Evolutionary conservation across 2,329 filamentous ascomycete genomes (phyloP).

Genomic region (Penicillium sp.): DNA sequence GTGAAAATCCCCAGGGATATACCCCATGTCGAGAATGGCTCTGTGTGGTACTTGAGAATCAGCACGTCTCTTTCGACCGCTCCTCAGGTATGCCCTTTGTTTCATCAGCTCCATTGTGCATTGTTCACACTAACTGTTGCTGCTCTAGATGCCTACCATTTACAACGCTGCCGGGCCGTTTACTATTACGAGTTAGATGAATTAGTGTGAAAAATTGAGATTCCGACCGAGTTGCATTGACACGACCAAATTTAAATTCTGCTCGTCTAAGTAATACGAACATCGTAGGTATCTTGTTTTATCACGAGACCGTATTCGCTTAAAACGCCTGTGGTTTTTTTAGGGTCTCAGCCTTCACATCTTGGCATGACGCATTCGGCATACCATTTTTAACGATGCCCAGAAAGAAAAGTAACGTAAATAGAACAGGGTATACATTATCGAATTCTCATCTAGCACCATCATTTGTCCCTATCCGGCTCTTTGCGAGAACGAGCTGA

Average conservation of each 20-base stretch:
- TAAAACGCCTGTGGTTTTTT: not conserved
- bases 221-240: not conserved
- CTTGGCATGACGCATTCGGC: not conserved
- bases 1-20: slow-evolving; percentile 27
- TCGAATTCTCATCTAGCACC: not conserved
- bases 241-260: not conserved
- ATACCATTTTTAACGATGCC: not conserved
- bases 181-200: slow-evolving; percentile 18
- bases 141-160: slow-evolving; percentile 27
- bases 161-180: slow-evolving; percentile 31
- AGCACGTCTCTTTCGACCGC: slow-evolving; percentile 23
- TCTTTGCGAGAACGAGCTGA: slow-evolving; percentile 16
- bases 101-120: too few relatives aligned
- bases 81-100: slow-evolving; percentile 26
- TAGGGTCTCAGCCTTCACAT: not conserved
- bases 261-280: not conserved
- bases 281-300: not conserved
- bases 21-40: slow-evolving; percentile 25
- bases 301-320: not conserved
- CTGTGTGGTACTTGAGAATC: slow-evolving; percentile 32
- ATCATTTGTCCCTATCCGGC: not conserved
- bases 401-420: not conserved
- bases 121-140: not conserved
- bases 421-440: not conserved
- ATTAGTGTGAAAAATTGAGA: not conserved